phyloP scores from a whole-genome alignment of 2,329 filamentous ascomycete species.

The Sphaerostilbella broomeana region DNA sequence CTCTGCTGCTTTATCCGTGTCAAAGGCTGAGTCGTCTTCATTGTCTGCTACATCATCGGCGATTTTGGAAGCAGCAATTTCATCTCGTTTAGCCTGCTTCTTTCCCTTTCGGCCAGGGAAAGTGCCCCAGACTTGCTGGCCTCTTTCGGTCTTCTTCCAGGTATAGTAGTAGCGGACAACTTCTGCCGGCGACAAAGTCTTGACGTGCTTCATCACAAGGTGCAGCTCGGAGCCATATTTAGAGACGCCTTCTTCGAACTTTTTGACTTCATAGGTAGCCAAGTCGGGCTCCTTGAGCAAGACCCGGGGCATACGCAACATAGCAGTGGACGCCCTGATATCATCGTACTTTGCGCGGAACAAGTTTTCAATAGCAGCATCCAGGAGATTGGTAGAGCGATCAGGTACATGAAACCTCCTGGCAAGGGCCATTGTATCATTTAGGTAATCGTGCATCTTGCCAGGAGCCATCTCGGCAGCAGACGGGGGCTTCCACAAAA shows the following conservation, averaged over 20 bases:
- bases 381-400: conserved; percentile 78
- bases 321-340: conserved; percentile 61
- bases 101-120: conserved; percentile 84
- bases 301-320: conserved; percentile 61
- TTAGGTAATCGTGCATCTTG: conserved; percentile 71
- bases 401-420: conserved; percentile 63
- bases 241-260: conserved; percentile 83
- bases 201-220: conserved; percentile 76
- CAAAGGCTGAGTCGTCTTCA: conserved; percentile 91
- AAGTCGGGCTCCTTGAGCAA: conserved; percentile 81
- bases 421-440: conserved; percentile 57
- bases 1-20: conserved; percentile 72
- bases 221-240: conserved; percentile 90
- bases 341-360: conserved; percentile 65
- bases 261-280: conserved; percentile 71
- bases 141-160: conserved; percentile 91
- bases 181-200: conserved; percentile 68
- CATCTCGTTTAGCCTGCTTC: conserved; percentile 72
- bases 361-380: conserved; percentile 71
- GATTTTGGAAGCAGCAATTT: conserved; percentile 65
- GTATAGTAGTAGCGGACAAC: conserved; percentile 94
- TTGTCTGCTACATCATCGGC: conserved; percentile 91
- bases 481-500: conserved; percentile 71
- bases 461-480: conserved; percentile 44
- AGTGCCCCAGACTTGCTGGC: conserved; percentile 82